Base-by-base conservation (phyloP, 2,329 filamentous ascomycete species). In the Neonectria neomacrospora region DNA sequence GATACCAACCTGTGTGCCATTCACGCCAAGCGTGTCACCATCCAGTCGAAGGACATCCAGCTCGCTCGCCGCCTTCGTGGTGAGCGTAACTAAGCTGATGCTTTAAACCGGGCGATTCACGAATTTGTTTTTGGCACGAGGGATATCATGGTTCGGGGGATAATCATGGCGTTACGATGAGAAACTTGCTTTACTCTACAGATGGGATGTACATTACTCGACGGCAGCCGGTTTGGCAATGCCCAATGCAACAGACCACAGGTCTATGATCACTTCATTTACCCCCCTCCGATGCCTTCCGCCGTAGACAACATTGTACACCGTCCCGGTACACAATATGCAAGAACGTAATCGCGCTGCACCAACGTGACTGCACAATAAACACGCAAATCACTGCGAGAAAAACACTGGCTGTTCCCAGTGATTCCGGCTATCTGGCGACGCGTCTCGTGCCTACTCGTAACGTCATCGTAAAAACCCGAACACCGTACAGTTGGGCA, bases 1-100 rank as follows among this genome's bases (percentile, higher is more conserved):
- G 95, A 98, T 80, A 97, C 95, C 84, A 98, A 98, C 86, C 85
- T 97, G 56, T 98, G 95, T 85, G 95, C 96, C 78, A 97, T 98
- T 82, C 96, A 98, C 85, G 95, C 96, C 83, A 98, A 98, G 90
- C 94, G 96, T 85, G 96, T 98, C 78, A 98, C 95, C 78, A 98
- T 98, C 83, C 95, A 95, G 83, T 90, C 90, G 72, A 97, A 97
- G 88, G 95, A 97, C 76, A 97, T 98, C 79, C 95, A 98, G 85
- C 90, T 98, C 54, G 94, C 95, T 77, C 92, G 96, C 74, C 92
- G 96, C 77, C 93, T 99, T 78, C 93, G 96, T 77, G 96, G 96
- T 73, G 94, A 96, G 86, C 91, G 92, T 81, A 94, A 93, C 86
- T 95, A 89, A 88, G 81, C 66, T 64, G 52, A 26, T 39, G 64